These are phyloP conservation scores for Echeveria elegans DNA, from an alignment of 164 flowering plant species.

Conservation along the genomic window DNA sequence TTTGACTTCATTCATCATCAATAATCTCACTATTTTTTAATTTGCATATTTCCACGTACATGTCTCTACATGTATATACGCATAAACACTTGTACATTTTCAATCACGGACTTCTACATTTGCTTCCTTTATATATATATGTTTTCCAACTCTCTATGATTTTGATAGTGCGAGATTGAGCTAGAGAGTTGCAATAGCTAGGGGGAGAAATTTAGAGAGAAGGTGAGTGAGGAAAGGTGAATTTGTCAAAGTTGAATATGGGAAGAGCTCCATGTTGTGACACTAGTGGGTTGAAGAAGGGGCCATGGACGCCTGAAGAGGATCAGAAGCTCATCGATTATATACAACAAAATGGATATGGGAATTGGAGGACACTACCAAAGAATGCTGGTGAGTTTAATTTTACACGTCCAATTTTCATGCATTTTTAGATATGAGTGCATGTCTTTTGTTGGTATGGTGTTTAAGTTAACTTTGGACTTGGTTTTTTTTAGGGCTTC, in stretches of 20 bases:
- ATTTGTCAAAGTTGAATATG: constrained; percentile 21
- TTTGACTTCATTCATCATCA: constrained; percentile 23
- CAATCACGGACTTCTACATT: constrained; percentile 4
- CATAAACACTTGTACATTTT: neutral
- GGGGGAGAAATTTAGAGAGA: neutral
- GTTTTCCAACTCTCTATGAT: neutral
- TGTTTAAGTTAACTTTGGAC: neutral
- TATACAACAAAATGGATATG: constrained; percentile 67
- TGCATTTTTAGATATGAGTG: neutral
- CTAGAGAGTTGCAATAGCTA: neutral
- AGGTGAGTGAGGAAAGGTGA: neutral
- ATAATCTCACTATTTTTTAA: neutral
- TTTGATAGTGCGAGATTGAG: neutral
- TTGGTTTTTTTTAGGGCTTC: constrained; percentile 37
- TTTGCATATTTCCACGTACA: neutral
- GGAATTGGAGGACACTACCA: constrained; percentile 91
- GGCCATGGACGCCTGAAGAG: constrained; percentile 94
- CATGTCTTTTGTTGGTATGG: neutral
- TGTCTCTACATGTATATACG: constrained; percentile 12
- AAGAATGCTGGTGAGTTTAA: constrained; percentile 61
- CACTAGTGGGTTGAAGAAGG: constrained; percentile 77
- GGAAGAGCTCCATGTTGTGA: constrained; percentile 96
- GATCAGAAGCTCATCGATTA: constrained; percentile 81
- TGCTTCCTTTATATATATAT: constrained; percentile 1
- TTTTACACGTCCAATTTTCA: neutral